A percentile compares a stretch with the other conserved stretches of the same genome.
These are phyloP conservation scores for Pythium folliculosum DNA, from an alignment of 352 stramenopile species.

Conservation along the genomic window DNA sequence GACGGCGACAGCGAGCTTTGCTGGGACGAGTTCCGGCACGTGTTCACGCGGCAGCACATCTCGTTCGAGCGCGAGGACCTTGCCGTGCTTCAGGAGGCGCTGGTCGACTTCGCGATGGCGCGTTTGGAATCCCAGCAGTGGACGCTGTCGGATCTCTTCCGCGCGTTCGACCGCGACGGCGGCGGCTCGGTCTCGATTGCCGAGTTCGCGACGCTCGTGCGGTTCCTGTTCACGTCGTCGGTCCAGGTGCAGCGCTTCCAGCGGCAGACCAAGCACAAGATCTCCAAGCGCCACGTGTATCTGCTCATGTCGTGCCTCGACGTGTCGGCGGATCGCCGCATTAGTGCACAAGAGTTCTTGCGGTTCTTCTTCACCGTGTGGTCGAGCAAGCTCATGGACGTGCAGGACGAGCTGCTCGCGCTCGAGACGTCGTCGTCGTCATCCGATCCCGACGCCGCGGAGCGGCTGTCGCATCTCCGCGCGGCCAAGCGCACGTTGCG, in stretches of 20 bases:
- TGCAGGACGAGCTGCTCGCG: conserved; percentile 44
- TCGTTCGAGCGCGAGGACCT: conserved; percentile 39
- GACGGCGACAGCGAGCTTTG: conserved; percentile 41
- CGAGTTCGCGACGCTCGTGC: conserved; percentile 50
- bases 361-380: conserved; percentile 60
- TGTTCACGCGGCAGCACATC: conserved; percentile 35
- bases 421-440: conserved; percentile 23
- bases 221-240: conserved; percentile 40
- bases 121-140: conserved; percentile 48
- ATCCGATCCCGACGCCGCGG: conserved; percentile 10
- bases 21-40: conserved; percentile 40
- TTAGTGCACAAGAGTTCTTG: conserved; percentile 47
- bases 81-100: conserved; percentile 38
- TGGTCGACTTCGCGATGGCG: conserved; percentile 47
- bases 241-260: conserved; percentile 25
- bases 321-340: conserved; percentile 42
- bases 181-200: conserved; percentile 48
- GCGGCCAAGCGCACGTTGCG: conserved; percentile 34
- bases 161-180: conserved; percentile 52
- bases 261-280: conserved; percentile 17
- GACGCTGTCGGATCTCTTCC: conserved; percentile 49
- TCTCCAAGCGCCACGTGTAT: conserved; percentile 52
- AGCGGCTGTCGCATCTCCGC: conserved; percentile 1
- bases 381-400: conserved; percentile 50
- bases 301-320: conserved; percentile 54